A percentile compares a stretch with the other conserved stretches of the same genome.
Conservation (phyloP, 805 yeast species). For the Lipomyces yamadae region DNA sequence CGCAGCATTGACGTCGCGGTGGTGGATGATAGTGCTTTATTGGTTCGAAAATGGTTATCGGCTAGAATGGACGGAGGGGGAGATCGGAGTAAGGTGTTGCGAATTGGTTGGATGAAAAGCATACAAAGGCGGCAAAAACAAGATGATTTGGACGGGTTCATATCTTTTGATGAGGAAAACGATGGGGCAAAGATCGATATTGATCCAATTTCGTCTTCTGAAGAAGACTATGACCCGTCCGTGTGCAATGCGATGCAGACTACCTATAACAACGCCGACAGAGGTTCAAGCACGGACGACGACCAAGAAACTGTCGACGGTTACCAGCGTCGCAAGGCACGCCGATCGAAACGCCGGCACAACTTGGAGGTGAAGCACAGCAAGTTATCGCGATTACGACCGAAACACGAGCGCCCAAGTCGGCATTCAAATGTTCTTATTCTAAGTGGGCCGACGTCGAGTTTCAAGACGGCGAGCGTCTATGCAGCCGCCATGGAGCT, state of each 20-base stretch:
- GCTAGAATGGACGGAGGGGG: slow-evolving; percentile 44
- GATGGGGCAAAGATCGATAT: slow-evolving; percentile 40
- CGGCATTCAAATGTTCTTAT: slow-evolving; percentile 52
- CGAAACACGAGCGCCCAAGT: slow-evolving; percentile 43
- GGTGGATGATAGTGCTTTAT: slow-evolving; percentile 47
- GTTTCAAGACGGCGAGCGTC: slow-evolving; percentile 78
- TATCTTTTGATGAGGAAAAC: slow-evolving; percentile 45
- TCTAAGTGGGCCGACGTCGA: slow-evolving; percentile 70
- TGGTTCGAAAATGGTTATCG: slow-evolving; percentile 66
- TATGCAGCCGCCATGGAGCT: slow-evolving; percentile 67
- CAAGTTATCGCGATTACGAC: slow-evolving; percentile 44
- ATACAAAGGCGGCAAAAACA: slow-evolving; percentile 2
- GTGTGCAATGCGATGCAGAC: background rate
- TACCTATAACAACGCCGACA: background rate
- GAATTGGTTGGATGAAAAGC: background rate
- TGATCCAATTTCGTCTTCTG: slow-evolving; percentile 34
- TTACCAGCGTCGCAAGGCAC: slow-evolving; percentile 5
- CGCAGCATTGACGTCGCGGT: slow-evolving; percentile 51
- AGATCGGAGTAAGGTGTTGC: slow-evolving; percentile 16
- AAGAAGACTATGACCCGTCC: slow-evolving; percentile 19
- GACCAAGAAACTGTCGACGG: slow-evolving; percentile 15
- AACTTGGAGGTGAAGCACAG: background rate
- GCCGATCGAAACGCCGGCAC: slow-evolving; percentile 11
- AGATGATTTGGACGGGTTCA: slow-evolving; percentile 38
- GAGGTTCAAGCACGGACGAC: slow-evolving; percentile 5